Conservation (phyloP, 2,329 filamentous ascomycete species). For the Botrytis cinerea region DNA sequence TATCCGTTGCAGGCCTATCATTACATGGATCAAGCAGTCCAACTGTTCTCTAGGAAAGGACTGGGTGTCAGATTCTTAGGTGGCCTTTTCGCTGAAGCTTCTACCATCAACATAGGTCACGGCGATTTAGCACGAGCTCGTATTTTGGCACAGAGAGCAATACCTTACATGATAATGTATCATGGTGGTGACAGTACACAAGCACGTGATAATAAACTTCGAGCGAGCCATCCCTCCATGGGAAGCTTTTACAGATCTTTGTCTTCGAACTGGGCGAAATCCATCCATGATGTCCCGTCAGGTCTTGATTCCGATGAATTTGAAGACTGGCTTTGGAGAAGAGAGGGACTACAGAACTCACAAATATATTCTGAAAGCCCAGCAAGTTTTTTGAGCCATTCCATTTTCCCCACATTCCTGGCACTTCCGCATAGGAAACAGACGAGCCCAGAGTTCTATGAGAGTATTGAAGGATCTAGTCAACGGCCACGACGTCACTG, state of each 20-base stretch:
- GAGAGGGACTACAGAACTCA: not conserved
- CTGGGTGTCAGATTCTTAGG: not conserved
- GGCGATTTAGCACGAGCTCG: not conserved
- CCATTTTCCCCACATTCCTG: not conserved
- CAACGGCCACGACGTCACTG: not conserved
- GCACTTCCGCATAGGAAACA: not conserved
- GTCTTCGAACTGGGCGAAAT: not conserved
- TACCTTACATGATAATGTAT: not conserved
- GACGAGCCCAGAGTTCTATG: not conserved
- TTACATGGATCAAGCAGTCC: not conserved
- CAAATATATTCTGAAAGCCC: not conserved
- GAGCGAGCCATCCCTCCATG: not conserved
- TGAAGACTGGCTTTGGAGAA: conserved; percentile 3
- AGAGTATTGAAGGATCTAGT: not conserved
- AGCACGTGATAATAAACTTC: not conserved
- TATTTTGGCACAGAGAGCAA: not conserved
- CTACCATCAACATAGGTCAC: not conserved
- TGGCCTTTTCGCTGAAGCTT: not conserved
- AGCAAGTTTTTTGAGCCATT: not conserved
- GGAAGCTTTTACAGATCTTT: not conserved
- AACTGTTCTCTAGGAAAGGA: not conserved
- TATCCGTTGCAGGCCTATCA: not conserved
- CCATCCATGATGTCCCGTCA: not conserved
- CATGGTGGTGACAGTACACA: not conserved
- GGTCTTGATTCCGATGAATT: not conserved